Conservation (phyloP, 75 land plant species). For the Selaginella moellendorffii region DNA sequence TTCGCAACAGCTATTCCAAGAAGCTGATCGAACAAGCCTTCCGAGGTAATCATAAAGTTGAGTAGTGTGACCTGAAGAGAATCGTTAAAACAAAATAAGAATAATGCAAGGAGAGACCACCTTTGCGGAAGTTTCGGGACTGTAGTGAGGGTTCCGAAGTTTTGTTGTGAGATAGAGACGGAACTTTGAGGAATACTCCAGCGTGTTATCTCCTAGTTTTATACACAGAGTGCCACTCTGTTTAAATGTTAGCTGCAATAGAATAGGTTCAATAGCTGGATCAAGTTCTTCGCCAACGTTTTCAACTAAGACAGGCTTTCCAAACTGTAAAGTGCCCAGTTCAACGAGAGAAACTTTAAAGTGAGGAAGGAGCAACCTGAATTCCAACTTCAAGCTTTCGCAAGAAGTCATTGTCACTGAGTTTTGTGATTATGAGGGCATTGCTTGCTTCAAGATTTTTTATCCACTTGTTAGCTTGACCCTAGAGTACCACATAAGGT, state of each 20-base stretch:
- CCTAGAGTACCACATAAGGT: constrained; percentile 1
- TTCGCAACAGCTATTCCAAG: constrained; percentile 23
- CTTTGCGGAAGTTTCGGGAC: constrained; percentile 25
- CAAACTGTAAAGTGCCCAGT: constrained; percentile 14
- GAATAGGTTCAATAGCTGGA: constrained; percentile 21
- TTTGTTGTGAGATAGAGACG: constrained; percentile 23
- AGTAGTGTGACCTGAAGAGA: constrained; percentile 13
- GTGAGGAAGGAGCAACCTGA: too few species aligned
- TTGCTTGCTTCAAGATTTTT: constrained; percentile 20
- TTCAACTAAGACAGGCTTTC: constrained; percentile 22
- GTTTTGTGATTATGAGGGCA: constrained; percentile 16
- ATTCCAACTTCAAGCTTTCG: constrained; percentile 22
- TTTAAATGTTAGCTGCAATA: constrained; percentile 21
- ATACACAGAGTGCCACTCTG: constrained; percentile 24
- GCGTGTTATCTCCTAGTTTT: constrained; percentile 14
- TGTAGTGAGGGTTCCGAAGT: constrained; percentile 23
- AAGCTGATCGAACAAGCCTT: constrained; percentile 22
- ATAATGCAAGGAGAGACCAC: constrained; percentile 3
- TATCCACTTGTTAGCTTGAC: constrained; percentile 26
- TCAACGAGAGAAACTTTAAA: neutral
- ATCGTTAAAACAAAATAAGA: neutral
- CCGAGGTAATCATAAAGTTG: constrained; percentile 23
- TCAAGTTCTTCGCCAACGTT: constrained; percentile 21
- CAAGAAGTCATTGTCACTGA: constrained; percentile 16
- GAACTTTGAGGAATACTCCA: constrained; percentile 18